Evolutionary conservation across 208 protist genomes (phyloP), one percentile per base, ranked within the genome.

Genomic region (Willaertia magna): DNA sequence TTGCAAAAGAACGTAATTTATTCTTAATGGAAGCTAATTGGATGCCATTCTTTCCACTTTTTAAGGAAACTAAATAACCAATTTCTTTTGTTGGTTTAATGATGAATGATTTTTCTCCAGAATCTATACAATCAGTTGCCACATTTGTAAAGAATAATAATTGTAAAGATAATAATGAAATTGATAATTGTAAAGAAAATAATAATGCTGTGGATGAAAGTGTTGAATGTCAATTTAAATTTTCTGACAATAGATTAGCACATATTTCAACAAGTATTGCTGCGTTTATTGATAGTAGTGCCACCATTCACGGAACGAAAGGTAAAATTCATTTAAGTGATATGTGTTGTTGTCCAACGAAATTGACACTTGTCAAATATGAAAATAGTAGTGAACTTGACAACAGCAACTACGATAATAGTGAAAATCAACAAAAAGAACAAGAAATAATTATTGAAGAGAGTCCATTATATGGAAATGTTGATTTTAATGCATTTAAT

Each of bases 11-110:
- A 47, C 9, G 39, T 48, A 85, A 85, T 12, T 51, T 78, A 48
- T 85, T 85, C 44, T 16, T 85, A 3, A 78, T 78, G 67, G 82
- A 85, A 67, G 82, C 61, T 3, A 85, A 78, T 78, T 85, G 82
- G 82, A 85, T 74, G 61, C 55, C 43, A 51, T 85, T 47, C 44
- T 85, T 55, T 47, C 82, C 82, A 7, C 40, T 85, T 34, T 49
- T 85, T 39, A 22, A 74, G 26, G 51, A 85, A 48, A 51, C 26
- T 4, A 44, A 20, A 9, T 42, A 74, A 51, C 55, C 82, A 34
- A 67, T 85, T 47, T 43, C 55, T 20, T 51, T 85, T 22, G 46
- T 47, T 48, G 48, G 43, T 67, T 74, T 78, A 12, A 43, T 39
- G 82, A n/a, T 42, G 18, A 42, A 55, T 59, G 18, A 42, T 67